Conservation (phyloP, 768 basidiomycete species). For the Hysterangium stoloniferum region DNA sequence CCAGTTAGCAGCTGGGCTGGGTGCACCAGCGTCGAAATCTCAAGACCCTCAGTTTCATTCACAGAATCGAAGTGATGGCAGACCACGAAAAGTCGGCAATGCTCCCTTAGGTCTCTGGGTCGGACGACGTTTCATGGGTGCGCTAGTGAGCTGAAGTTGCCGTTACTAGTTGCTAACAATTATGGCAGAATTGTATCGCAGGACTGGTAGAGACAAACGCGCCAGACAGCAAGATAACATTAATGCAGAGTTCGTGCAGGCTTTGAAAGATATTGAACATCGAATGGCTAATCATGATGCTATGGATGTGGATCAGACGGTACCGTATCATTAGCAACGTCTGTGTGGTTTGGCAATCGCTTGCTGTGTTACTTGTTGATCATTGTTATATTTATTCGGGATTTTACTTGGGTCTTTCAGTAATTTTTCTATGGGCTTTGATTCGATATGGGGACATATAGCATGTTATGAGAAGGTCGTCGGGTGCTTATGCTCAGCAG, state of each 20-base stretch:
- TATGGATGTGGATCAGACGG: too few relatives aligned
- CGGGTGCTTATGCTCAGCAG: too few relatives aligned
- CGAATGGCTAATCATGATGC: neutral
- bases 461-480: too few relatives aligned
- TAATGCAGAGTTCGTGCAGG: neutral
- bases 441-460: too few relatives aligned
- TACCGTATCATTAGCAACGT: too few relatives aligned
- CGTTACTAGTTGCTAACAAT: neutral
- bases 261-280: neutral
- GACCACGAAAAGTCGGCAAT: slow-evolving; percentile 42
- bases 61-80: slow-evolving; percentile 12
- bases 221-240: neutral
- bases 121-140: slow-evolving; percentile 61
- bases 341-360: too few relatives aligned
- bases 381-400: too few relatives aligned
- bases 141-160: neutral
- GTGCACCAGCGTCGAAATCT: slow-evolving; percentile 32
- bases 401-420: too few relatives aligned
- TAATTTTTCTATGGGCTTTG: too few relatives aligned
- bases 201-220: slow-evolving; percentile 4
- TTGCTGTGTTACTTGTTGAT: too few relatives aligned
- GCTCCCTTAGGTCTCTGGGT: slow-evolving; percentile 64
- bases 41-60: slow-evolving; percentile 12
- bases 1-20: slow-evolving; percentile 64
- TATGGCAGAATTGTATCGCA: slow-evolving; percentile 1